phyloP scores from a whole-genome alignment of 2,329 filamentous ascomycete genomes.

The Geosmithia morbida region DNA sequence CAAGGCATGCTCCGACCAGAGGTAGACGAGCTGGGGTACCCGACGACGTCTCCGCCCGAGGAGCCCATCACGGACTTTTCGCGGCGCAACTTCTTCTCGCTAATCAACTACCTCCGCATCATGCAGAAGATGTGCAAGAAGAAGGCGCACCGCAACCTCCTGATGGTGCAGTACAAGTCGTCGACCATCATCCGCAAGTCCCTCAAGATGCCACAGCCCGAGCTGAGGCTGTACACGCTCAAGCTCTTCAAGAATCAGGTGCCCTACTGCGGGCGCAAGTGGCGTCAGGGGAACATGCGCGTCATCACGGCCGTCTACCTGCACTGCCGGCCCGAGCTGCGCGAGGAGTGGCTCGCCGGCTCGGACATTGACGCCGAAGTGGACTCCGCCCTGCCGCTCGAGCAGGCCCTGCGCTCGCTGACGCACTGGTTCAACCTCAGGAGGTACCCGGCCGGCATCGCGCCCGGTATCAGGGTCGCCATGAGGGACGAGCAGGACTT shows the following conservation, averaged over 20 bases:
- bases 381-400: conserved; percentile 79
- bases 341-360: conserved; percentile 89
- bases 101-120: conserved; percentile 88
- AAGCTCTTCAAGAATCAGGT: conserved; percentile 99
- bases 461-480: conserved; percentile 37
- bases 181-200: conserved; percentile 84
- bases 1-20: conserved; percentile 30
- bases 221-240: conserved; percentile 82
- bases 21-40: conserved; percentile 81
- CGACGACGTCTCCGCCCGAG: conserved; percentile 52
- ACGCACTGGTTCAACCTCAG: conserved; percentile 93
- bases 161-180: conserved; percentile 92
- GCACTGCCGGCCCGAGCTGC: conserved; percentile 79
- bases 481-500: conserved; percentile 66
- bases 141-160: conserved; percentile 86
- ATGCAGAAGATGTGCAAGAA: conserved; percentile 96
- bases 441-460: conserved; percentile 68
- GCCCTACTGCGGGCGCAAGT: conserved; percentile 94
- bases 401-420: conserved; percentile 76
- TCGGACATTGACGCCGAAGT: conserved; percentile 88
- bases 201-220: conserved; percentile 76
- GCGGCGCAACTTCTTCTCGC: conserved; percentile 86
- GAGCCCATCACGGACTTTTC: conserved; percentile 81
- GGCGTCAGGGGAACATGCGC: conserved; percentile 96
- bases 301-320: conserved; percentile 96